Evolutionary conservation across 257 asterid species (phyloP).

Genomic region (Solanum peruvianum): DNA sequence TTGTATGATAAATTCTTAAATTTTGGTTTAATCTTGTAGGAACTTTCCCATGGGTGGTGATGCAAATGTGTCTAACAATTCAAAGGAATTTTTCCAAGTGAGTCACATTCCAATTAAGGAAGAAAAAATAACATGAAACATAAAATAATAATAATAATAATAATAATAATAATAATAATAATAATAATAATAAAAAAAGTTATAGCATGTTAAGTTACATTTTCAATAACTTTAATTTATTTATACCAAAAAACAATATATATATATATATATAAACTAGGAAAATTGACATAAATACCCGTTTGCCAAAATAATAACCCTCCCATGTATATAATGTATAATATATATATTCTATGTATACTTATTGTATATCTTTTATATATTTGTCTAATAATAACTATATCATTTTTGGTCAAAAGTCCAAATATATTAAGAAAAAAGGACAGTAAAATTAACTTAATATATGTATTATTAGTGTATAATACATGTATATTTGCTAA

Average conservation of each 20-base stretch:
- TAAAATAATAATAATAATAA: neutral
- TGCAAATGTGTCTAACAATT: slow-evolving; percentile 33
- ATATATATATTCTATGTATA: neutral
- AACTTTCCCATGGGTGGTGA: slow-evolving; percentile 52
- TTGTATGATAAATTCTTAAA: neutral
- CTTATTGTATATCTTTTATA: neutral
- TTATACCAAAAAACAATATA: too few relatives aligned
- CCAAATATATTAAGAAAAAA: neutral
- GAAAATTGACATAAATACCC: neutral
- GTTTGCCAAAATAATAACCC: neutral
- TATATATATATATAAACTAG: too few relatives aligned
- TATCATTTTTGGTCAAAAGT: neutral
- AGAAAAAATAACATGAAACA: neutral
- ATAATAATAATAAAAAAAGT: neutral
- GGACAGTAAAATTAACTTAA: neutral
- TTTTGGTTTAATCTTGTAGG: slow-evolving; percentile 19
- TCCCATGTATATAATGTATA: neutral
- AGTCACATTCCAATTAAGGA: neutral
- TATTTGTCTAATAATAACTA: neutral
- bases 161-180: too few relatives aligned
- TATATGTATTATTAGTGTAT: neutral
- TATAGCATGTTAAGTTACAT: neutral
- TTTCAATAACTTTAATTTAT: too few relatives aligned
- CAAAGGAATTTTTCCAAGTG: slow-evolving; percentile 47
- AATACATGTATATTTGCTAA: neutral